A percentile compares a stretch with the other conserved stretches of the same genome.
Conservation (phyloP, 2,329 filamentous ascomycete species). For the Exophiala sideris region DNA sequence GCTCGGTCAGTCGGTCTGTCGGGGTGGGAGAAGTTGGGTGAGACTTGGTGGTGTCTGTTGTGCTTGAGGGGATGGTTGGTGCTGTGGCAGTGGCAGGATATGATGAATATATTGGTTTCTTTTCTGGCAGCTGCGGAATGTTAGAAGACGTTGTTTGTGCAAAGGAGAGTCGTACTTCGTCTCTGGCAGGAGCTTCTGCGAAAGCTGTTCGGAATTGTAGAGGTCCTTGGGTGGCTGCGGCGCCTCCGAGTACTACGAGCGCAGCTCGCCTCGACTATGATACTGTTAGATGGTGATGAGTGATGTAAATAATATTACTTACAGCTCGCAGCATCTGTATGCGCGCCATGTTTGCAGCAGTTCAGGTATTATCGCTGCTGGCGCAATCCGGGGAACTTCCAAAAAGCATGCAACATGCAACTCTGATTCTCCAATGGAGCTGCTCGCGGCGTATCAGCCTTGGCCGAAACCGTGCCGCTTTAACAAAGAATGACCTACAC, state of each 20-base stretch:
- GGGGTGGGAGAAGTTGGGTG: constrained; percentile 60
- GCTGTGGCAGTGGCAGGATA: constrained; percentile 12
- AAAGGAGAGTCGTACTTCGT: constrained; percentile 29
- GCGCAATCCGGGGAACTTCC: not conserved
- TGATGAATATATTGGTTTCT: constrained; percentile 44
- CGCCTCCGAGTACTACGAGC: constrained; percentile 22
- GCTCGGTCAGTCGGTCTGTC: constrained; percentile 80
- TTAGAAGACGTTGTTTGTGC: constrained; percentile 6
- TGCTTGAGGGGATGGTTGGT: constrained; percentile 17
- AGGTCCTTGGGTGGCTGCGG: constrained; percentile 18
- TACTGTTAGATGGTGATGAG: constrained; percentile 1
- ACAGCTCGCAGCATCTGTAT: constrained; percentile 21
- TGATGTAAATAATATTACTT: constrained; percentile 1
- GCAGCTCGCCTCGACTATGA: constrained; percentile 19
- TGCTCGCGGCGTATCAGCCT: constrained; percentile 2
- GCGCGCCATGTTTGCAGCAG: constrained; percentile 18
- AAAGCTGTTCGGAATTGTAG: constrained; percentile 41
- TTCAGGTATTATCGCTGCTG: constrained; percentile 4
- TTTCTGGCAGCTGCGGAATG: constrained; percentile 24
- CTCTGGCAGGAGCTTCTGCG: constrained; percentile 41
- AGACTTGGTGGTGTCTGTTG: constrained; percentile 10
- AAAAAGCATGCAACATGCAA: constrained; percentile 2
- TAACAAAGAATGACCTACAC: not conserved
- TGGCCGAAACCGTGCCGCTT: not conserved
- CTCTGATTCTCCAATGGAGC: not conserved